Evolutionary conservation across 1,284 basidiomycete genomes (phyloP).

Genomic region (Erythrobasidium hasegawianum): DNA sequence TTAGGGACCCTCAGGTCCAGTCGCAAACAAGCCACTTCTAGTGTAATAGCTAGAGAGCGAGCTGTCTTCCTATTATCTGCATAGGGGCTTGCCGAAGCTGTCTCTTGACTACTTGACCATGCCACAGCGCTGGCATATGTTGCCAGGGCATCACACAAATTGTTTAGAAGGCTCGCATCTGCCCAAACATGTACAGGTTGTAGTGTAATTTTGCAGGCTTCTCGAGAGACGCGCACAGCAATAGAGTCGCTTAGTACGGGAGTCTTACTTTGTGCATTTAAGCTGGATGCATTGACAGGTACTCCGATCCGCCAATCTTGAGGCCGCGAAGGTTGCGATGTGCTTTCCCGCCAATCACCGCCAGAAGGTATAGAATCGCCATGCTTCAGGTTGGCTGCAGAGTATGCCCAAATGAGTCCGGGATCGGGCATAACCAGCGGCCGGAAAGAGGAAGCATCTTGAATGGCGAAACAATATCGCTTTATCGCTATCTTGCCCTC

Average conservation of each 20-base stretch:
- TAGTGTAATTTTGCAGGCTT: background rate
- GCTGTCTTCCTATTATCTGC: background rate
- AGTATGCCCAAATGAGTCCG: constrained; percentile 48
- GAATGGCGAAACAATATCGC: constrained; percentile 43
- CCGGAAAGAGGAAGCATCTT: constrained; percentile 37
- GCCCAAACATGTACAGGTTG: constrained; percentile 30
- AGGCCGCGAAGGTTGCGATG: constrained; percentile 36
- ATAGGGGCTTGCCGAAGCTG: background rate
- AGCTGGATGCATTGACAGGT: constrained; percentile 43
- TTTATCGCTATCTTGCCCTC: constrained; percentile 46
- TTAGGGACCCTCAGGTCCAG: constrained; percentile 3
- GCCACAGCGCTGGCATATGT: background rate
- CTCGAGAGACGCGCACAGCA: background rate
- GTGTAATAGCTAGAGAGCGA: background rate
- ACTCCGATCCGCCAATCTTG: constrained; percentile 48
- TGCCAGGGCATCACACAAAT: background rate
- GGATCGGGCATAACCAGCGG: constrained; percentile 50
- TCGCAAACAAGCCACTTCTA: constrained; percentile 13
- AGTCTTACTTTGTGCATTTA: constrained; percentile 25
- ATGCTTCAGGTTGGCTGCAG: constrained; percentile 35
- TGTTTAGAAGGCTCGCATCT: background rate
- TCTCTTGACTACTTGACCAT: background rate
- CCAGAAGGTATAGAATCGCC: constrained; percentile 47
- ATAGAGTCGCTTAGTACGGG: constrained; percentile 35
- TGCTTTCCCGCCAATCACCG: constrained; percentile 48